Evolutionary conservation across 129 eudicot species (phyloP), one percentile per base, ranked within the genome.

Genomic region (Tanacetum coccineum): DNA sequence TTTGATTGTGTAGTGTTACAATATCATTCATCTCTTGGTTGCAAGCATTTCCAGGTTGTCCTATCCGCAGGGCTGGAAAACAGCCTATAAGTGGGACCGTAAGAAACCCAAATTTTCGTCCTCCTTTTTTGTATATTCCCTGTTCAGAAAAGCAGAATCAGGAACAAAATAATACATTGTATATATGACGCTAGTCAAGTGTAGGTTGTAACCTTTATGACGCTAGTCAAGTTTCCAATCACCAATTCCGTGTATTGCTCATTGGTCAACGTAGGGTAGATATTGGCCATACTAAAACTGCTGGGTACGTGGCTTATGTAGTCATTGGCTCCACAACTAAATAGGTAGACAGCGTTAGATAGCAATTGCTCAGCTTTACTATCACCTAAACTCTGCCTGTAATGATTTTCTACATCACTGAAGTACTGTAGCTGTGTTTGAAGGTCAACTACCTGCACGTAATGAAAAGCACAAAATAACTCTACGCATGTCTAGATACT

Each of bases 251-350:
- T 76, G 36, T 79, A 85, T 11, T 75, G 61, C n/a, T n/a, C 19
- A 28, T 39, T 68, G 18, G 74, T 15, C 19, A 66, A 55, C 12
- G 76, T 62, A 53, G 39, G 39, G 9, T 32, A 32, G 39, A 32
- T 5, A 32, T 0, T 6, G 39, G 39, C 5, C 8, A 32, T 5
- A 32, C 39, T 6, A 8, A 32, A 1, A 32, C 1, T 32, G 39
- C 6, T 32, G 39, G 39, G 7, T n/a, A 75, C 66, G 26, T 64
- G 79, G 70, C 70, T 78, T 15, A 58, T 53, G 57, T 84, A 84
- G 47, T 84, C 87, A 49, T 84, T 84, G 59, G 70, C 70, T 25
- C 90, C 86, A 54, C 80, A 68, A 69, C 90, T 81, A 61, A 84
- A 75, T 73, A 84, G 60, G 82, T 81, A 84, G 22, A 84, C 84